Base-by-base conservation (phyloP, 495 filamentous ascomycete species). In the Cercophora sp. region DNA sequence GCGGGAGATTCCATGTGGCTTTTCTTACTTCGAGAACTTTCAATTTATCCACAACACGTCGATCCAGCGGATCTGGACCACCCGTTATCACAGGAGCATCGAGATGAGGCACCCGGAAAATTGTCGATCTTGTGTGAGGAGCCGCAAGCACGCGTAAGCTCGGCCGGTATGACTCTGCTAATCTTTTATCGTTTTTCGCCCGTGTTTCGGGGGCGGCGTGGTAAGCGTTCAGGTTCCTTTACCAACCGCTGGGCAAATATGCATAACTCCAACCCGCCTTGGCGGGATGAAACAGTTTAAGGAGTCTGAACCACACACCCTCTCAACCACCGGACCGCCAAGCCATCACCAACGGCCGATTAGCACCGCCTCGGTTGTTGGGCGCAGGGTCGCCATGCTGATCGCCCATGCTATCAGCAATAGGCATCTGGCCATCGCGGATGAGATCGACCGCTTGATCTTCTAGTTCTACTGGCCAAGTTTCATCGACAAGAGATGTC, bases 211-310 rank as follows among this genome's bases (percentile, higher is more conserved):
- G 15, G 16, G 18, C n/a, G 6, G 5, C 25, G n/a, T 47, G 44
- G 25, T 47, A 47, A 19, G 44, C 27, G 10, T 15, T 20, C 27
- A 6, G 13, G 34, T 16, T 23, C 15, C 5, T 47, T 27, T 47
- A 47, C 22, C 44, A 18, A 3, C 26, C 22, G 27, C 34, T 27
- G 26, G 31, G 19, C 44, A 8, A 32, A 37, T 36, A 26, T 48
- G 52, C 52, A 55, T 55, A 22, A 55, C 27, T 31, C 16, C 20
- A 32, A n/a, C 13, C 56, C 25, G 47, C 36, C 56, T 59, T 59
- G 56, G 56, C 56, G 43, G 9, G 40, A 41, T 59, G 56, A 59
- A 59, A 59, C 56, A 34, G 56, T 48, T 41, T 44, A 49, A 51
- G 52, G 26, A 51, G 42, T 37, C 29, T 53, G 18, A 44, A 39